Evolutionary conservation across 1,139 yeast genomes (phyloP), one percentile per base, ranked within the genome.

Genomic region (Kodamaea plutei): DNA sequence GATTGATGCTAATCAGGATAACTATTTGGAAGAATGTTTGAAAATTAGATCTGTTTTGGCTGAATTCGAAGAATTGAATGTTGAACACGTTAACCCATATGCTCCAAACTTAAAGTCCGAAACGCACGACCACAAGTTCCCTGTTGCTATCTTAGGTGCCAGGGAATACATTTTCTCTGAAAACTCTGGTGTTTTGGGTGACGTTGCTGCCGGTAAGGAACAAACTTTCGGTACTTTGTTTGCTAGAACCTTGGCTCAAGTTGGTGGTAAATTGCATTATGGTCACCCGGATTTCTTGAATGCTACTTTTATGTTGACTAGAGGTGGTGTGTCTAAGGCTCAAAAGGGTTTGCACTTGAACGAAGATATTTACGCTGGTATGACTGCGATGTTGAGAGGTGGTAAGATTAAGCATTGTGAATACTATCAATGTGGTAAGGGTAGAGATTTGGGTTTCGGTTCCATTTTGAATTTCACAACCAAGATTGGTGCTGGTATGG

Each of bases 401-500:
- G 98, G 98, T 58, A 83, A 96, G 68, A 91, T 91, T 54, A 91
- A 91, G 76, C 98, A 91, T 61, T 91, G 97, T 74, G 98, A 91
- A 63, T 91, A 89, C 69, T 91, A 85, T 68, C 98, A 91, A 68
- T 91, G 98, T 79, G 98, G 98, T 83, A 91, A 91, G 68, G 98
- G 98, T 68, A 88, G 98, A 80, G 98, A 91, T 81, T 79, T 91
- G 70, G 98, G 98, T 69, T 91, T 91, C 64, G 96, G 96, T 43
- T 89, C 98, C 24, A 88, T 91, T 75, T 78, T 91, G 73, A 91
- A 91, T 68, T 91, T 91, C 79, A 91, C 97, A 21, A 91, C 98
- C 39, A 91, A 91, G 75, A 91, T 91, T 79, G 98, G 98, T 73
- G 95, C 97, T 54, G 98, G 98, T 84, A 91, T 91, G 98, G 98